Evolutionary conservation across 768 basidiomycete species (phyloP), one percentile per base, ranked within the genome.

Genomic region (Strobilomyces confusus): DNA sequence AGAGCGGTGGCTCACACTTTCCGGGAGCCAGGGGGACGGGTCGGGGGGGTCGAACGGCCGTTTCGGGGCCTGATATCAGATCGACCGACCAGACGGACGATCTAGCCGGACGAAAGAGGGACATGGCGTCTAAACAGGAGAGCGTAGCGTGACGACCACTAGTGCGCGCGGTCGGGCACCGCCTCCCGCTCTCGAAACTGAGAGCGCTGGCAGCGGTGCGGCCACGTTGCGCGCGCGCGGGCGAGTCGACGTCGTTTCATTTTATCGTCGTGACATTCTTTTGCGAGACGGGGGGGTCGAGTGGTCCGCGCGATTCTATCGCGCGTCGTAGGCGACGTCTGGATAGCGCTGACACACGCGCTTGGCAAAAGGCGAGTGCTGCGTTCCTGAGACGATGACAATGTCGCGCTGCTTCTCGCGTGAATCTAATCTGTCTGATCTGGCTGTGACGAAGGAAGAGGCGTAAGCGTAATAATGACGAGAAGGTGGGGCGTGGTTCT

Each of bases 341-440:
- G 23, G 42, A 43, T 17, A 26, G 26, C 19, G 23, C 6, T 23
- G 40, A 23, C 13, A 23, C 25, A 44, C 25, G 17, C 43, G 25
- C 15, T 20, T 26, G n/a, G 25, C 23, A 33, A 40, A n/a, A 42
- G 8, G 44, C 29, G 15, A 20, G 13, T 48, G 33, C 22, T 13
- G 22, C 15, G 49, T 60, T 56, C 53, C 54, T 60, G 58, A n/a
- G 53, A 33, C 53, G 52, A 62, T 41, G 51, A 50, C 19, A 29
- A 29, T 9, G 26, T 41, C 14, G 9, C 6, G 32, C 15, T 12
- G 19, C 29, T 13, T 13, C 5, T 45, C 23, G 25, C 14, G 41
- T 26, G 23, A 32, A 45, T 45, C 44, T 45, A 29, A 58, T 58
- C 56, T 58, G 45, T 57, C 44, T 47, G 41, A 44, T 29, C 26